Evolutionary conservation across 2,329 filamentous ascomycete genomes (phyloP).

Genomic region (Botryotinia convoluta): DNA sequence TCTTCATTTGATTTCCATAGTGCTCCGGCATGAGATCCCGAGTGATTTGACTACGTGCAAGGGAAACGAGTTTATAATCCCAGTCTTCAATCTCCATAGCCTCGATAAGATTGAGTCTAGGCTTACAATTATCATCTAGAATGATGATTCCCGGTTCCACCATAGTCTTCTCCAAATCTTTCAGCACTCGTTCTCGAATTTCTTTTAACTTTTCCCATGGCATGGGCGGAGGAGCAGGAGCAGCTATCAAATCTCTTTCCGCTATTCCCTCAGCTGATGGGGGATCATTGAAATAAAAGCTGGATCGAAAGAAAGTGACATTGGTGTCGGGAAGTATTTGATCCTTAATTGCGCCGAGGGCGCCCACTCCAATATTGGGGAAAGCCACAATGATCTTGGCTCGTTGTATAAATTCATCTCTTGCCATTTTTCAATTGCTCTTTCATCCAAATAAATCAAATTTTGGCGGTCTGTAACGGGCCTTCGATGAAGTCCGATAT

Average conservation of each 20-base stretch:
- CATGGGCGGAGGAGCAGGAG: neutral
- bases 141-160: neutral
- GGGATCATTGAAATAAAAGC: neutral
- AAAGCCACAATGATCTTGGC: neutral
- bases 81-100: neutral
- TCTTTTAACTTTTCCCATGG: neutral
- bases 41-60: neutral
- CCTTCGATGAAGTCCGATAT: neutral
- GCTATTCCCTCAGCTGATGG: neutral
- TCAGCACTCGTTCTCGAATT: neutral
- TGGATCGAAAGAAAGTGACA: neutral
- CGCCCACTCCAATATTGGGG: neutral
- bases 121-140: neutral
- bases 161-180: neutral
- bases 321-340: neutral
- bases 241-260: neutral
- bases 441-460: neutral
- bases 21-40: neutral
- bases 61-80: neutral
- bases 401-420: neutral
- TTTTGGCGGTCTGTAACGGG: neutral
- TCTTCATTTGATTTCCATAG: neutral
- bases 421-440: neutral
- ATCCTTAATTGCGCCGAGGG: neutral
- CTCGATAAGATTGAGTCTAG: neutral